Percentiles rank a stretch among this genome's conserved stretches.
These are phyloP conservation scores for Microdochium paspali DNA, from an alignment of 2,329 filamentous ascomycete species.

Conservation along the genomic window DNA sequence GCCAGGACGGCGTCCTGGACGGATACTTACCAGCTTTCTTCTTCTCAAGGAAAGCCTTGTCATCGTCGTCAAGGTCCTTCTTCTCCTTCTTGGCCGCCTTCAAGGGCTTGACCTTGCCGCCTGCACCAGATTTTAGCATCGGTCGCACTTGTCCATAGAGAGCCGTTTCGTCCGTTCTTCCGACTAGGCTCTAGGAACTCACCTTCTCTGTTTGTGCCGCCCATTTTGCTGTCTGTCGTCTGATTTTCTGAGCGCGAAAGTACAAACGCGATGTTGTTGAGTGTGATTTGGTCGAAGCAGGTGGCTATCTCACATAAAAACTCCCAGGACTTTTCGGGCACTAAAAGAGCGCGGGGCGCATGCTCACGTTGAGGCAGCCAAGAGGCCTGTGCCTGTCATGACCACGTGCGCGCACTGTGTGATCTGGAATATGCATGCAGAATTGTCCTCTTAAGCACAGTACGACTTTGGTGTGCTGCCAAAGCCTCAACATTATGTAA, in stretches of 20 bases:
- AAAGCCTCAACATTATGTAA: too few species aligned
- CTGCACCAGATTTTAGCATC: slow-evolving; percentile 27
- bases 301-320: not conserved
- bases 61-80: slow-evolving; percentile 81
- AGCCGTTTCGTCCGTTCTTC: not conserved
- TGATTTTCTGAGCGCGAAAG: not conserved
- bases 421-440: too few species aligned
- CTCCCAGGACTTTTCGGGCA: not conserved
- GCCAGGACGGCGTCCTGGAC: too few species aligned
- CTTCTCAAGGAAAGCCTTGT: slow-evolving; percentile 74
- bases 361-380: not conserved
- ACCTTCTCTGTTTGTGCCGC: slow-evolving; percentile 60
- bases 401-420: not conserved
- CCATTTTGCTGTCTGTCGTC: slow-evolving; percentile 36
- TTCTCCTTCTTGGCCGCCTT: slow-evolving; percentile 82
- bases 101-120: slow-evolving; percentile 74
- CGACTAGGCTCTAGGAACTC: slow-evolving; percentile 10
- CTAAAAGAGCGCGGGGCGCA: not conserved
- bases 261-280: not conserved
- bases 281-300: not conserved
- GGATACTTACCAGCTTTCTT: slow-evolving; percentile 64
- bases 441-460: too few species aligned
- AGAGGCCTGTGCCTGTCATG: not conserved
- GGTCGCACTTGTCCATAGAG: not conserved
- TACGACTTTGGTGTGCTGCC: too few species aligned